Conservation (phyloP, 2,329 filamentous ascomycete genomes). For the Xylaria sp. region DNA sequence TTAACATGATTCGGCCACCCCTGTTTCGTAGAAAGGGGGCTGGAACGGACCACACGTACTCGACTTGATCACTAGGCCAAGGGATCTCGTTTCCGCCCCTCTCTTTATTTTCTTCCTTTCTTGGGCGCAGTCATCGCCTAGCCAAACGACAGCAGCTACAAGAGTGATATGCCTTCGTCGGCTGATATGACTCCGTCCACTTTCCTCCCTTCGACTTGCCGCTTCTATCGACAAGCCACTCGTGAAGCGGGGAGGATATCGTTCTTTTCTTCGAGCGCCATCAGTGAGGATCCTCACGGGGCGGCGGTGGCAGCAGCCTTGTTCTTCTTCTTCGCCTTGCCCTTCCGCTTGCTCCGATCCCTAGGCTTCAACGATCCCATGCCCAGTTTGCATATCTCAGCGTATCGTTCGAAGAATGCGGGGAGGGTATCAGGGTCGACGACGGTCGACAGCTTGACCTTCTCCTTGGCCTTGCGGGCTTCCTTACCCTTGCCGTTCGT, state of each 20-base stretch:
- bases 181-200: background rate
- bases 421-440: constrained; percentile 82
- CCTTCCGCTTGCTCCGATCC: constrained; percentile 87
- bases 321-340: constrained; percentile 79
- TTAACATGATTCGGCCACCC: constrained; percentile 7
- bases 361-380: constrained; percentile 93
- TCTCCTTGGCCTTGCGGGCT: constrained; percentile 59
- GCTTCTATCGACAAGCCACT: background rate
- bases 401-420: constrained; percentile 84
- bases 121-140: background rate
- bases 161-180: background rate
- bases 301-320: constrained; percentile 54
- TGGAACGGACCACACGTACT: background rate
- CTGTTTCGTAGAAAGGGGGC: background rate
- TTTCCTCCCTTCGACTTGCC: background rate
- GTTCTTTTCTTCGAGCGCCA: background rate
- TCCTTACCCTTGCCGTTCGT: constrained; percentile 79
- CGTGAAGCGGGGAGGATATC: background rate
- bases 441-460: constrained; percentile 83
- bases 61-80: background rate
- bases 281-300: constrained; percentile 4
- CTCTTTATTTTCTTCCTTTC: background rate
- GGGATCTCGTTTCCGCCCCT: background rate
- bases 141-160: background rate
- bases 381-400: constrained; percentile 88